These are phyloP conservation scores for Leishmania arabica DNA, from an alignment of 208 protist species.

Conservation along the genomic window DNA sequence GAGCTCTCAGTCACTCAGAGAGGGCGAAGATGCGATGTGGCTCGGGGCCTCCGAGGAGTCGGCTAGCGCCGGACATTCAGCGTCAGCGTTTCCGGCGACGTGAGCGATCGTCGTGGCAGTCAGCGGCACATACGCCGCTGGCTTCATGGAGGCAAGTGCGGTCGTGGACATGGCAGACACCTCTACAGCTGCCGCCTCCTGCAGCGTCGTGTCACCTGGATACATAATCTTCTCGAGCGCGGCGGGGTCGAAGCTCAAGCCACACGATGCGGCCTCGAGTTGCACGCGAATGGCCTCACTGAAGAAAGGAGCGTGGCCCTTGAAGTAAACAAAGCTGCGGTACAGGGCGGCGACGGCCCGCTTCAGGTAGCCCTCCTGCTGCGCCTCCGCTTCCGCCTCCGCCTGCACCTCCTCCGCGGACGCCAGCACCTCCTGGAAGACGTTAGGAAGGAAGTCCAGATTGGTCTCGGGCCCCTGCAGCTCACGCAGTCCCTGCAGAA, in stretches of 20 bases:
- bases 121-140: background rate
- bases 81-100: background rate
- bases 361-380: conserved; percentile 53
- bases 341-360: conserved; percentile 51
- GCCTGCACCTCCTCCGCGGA: conserved; percentile 43
- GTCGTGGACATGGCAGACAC: background rate
- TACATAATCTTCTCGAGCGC: conserved; percentile 48
- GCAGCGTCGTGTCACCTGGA: conserved; percentile 44
- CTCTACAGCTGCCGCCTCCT: conserved; percentile 35
- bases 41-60: background rate
- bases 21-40: conserved; percentile 13
- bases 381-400: conserved; percentile 34
- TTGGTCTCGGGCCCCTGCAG: conserved; percentile 57
- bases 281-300: conserved; percentile 33
- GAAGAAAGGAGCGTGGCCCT: conserved; percentile 45
- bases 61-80: conserved; percentile 1
- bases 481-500: conserved; percentile 72
- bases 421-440: conserved; percentile 49
- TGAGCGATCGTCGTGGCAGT: background rate
- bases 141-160: conserved; percentile 3
- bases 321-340: conserved; percentile 54
- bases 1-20: conserved; percentile 4
- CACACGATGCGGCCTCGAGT: conserved; percentile 43
- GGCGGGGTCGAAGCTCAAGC: conserved; percentile 21
- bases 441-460: conserved; percentile 44